These are phyloP conservation scores for Trametes cubensis DNA, from an alignment of 768 basidiomycete genomes.

Conservation along the genomic window DNA sequence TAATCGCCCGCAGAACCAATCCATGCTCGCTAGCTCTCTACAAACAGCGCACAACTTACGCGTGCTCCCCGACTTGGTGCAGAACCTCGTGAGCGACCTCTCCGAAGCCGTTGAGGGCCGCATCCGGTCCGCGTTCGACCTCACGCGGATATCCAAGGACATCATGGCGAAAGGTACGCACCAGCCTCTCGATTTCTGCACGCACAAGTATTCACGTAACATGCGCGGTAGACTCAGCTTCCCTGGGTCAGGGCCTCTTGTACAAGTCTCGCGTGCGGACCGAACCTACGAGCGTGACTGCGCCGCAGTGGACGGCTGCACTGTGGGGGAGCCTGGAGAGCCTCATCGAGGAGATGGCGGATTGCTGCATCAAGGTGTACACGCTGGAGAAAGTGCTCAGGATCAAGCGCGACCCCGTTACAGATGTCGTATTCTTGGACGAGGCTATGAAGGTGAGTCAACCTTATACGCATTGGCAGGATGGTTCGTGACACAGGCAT, in stretches of 20 bases:
- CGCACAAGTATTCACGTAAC: neutral
- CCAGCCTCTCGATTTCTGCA: neutral
- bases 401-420: conserved; percentile 81
- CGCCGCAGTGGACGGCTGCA: conserved; percentile 82
- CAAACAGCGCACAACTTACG: conserved; percentile 95
- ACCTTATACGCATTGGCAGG: neutral
- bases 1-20: conserved; percentile 67
- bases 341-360: conserved; percentile 87
- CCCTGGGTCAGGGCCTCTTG: conserved; percentile 40
- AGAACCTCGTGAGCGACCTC: conserved; percentile 75
- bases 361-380: conserved; percentile 94
- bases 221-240: conserved; percentile 25
- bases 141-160: conserved; percentile 84
- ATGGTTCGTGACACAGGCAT: neutral
- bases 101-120: conserved; percentile 82
- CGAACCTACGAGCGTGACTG: conserved; percentile 87
- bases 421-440: conserved; percentile 82
- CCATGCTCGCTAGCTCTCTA: conserved; percentile 87
- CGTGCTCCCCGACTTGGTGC: conserved; percentile 80
- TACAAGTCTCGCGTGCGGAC: conserved; percentile 88
- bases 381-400: conserved; percentile 91
- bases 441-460: conserved; percentile 75
- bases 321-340: conserved; percentile 81
- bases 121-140: conserved; percentile 83
- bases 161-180: conserved; percentile 72